These are phyloP conservation scores for Pythium myriotylum DNA, from an alignment of 352 stramenopile genomes.

Conservation along the genomic window DNA sequence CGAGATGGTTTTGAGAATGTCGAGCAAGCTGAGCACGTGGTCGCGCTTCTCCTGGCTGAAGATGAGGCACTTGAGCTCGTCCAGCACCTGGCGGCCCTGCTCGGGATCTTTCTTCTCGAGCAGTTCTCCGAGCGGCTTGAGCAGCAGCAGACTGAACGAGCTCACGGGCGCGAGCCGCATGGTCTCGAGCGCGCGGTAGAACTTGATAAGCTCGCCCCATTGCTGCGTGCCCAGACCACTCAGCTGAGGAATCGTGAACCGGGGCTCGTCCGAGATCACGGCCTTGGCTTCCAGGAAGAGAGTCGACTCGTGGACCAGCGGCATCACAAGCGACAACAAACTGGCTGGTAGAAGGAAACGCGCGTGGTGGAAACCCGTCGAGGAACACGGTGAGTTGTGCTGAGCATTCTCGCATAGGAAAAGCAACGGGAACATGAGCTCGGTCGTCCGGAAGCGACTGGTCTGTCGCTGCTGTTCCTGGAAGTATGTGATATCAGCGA, in stretches of 20 bases:
- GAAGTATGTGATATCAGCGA: slow-evolving; percentile 38
- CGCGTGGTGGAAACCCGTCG: slow-evolving; percentile 28
- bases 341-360: slow-evolving; percentile 40
- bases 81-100: slow-evolving; percentile 48
- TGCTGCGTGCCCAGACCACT: slow-evolving; percentile 46
- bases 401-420: slow-evolving; percentile 62
- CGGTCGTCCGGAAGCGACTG: slow-evolving; percentile 12
- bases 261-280: slow-evolving; percentile 33
- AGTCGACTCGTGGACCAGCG: slow-evolving; percentile 65
- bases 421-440: slow-evolving; percentile 57
- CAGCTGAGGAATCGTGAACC: slow-evolving; percentile 35
- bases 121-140: slow-evolving; percentile 57
- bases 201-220: slow-evolving; percentile 55
- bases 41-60: slow-evolving; percentile 69
- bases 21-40: slow-evolving; percentile 58
- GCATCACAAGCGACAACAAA: slow-evolving; percentile 58
- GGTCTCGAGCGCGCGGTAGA: slow-evolving; percentile 60
- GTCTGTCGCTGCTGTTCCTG: slow-evolving; percentile 32
- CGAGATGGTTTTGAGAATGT: slow-evolving; percentile 34
- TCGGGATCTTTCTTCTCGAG: slow-evolving; percentile 36
- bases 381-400: slow-evolving; percentile 26
- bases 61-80: slow-evolving; percentile 52
- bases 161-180: slow-evolving; percentile 55
- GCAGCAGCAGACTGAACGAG: slow-evolving; percentile 52
- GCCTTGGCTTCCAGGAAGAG: slow-evolving; percentile 62